Evolutionary conservation across 257 asterid species (phyloP), one percentile per base, ranked within the genome.

Genomic region (Anisodus acutangulus): DNA sequence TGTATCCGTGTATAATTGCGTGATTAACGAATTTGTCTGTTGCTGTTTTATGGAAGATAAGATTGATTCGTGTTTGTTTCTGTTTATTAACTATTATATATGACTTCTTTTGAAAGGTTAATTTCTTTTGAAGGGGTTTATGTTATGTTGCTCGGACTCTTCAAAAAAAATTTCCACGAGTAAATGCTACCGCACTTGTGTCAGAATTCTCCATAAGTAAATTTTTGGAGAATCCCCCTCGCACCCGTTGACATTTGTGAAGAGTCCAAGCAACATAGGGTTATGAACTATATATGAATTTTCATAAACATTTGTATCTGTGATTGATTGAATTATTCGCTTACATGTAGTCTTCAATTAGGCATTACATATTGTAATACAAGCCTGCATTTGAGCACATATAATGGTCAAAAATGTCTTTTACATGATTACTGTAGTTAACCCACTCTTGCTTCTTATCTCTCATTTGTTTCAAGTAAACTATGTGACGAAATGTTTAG

Each of bases 381-480:
- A 41, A 41, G 35, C 55, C 78, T 41, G 49, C 55, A 8, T 41
- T 41, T 70, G 78, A 41, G 54, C 35, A 9, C 55, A 41, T 31
- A 31, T 17, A 8, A 69, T 69, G 78, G 13, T 69, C 2, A 69
- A 39, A 41, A 39, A 3, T 69, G 54, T 70, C 55, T 9, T 43
- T 45, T 16, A 7, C 58, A n/a, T 17, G 45, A 9, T 45, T 71
- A 45, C 53, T 71, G 35, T 71, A 71, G 10, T 71, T 71, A 9
- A 71, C 57, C 17, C 4, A n/a, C 37, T n/a, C 58, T 45, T 45
- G 17, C 39, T 59, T 17, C 66, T 59, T 59, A 59, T 41, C 78
- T n/a, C 39, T 72, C 58, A n/a, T 45, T 72, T 72, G 58, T 47
- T n/a, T 72, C 80, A 72, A 45, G 80, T 45, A 45, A 9, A n/a